A percentile compares a stretch with the other conserved stretches of the same genome.
Conservation (phyloP, 805 yeast species). For the Lipomyces mesembrius region DNA sequence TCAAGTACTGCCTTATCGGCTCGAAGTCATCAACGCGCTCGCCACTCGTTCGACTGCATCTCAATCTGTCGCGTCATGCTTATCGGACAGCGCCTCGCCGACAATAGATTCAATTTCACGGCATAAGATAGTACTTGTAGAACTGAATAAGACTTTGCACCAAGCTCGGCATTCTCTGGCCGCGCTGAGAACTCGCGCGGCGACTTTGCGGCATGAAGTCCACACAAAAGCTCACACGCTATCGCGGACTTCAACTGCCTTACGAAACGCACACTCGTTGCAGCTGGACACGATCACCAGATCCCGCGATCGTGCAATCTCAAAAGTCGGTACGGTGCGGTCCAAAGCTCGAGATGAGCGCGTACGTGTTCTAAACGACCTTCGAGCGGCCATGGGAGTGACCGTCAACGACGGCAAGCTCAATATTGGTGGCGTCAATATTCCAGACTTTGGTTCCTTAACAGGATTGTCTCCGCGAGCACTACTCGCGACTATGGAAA, state of each 20-base stretch:
- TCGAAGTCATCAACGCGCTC: slow-evolving; percentile 16
- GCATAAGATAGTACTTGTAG: neutral
- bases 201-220: slow-evolving; percentile 3
- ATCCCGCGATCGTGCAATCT: slow-evolving; percentile 15
- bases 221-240: slow-evolving; percentile 12
- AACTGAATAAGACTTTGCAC: neutral
- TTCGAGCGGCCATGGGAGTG: slow-evolving; percentile 9
- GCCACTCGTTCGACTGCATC: slow-evolving; percentile 8
- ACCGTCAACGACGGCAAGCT: slow-evolving; percentile 7
- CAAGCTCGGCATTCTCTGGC: neutral
- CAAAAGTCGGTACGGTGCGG: slow-evolving; percentile 5
- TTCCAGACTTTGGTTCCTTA: slow-evolving; percentile 19
- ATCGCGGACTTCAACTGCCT: slow-evolving; percentile 21
- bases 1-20: slow-evolving; percentile 17
- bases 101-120: slow-evolving; percentile 2
- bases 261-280: slow-evolving; percentile 30
- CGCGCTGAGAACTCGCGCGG: neutral
- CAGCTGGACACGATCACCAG: slow-evolving; percentile 19
- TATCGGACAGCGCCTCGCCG: neutral
- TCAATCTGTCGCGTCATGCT: neutral
- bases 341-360: slow-evolving; percentile 9
- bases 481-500: slow-evolving; percentile 9
- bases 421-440: slow-evolving; percentile 13
- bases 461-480: slow-evolving; percentile 9
- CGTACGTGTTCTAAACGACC: slow-evolving; percentile 2